Percentiles rank a stretch among this genome's conserved stretches.
phyloP scores from a whole-genome alignment of 352 stramenopile genomes.

The Phytophthora sp. region DNA sequence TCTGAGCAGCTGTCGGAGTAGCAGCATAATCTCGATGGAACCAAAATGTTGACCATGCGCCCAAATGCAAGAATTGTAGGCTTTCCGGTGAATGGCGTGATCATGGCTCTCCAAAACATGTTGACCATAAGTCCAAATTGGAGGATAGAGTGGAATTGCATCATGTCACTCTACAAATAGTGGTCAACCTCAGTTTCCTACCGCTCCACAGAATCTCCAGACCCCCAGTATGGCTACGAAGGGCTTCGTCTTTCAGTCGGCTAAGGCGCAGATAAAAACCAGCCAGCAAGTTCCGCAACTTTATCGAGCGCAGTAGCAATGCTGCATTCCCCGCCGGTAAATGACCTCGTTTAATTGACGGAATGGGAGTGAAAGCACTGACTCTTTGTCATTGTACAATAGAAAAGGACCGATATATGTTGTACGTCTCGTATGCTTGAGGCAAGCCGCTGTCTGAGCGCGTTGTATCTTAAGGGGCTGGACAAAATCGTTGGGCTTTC shows the following conservation, averaged over 20 bases:
- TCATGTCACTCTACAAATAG: too few species aligned
- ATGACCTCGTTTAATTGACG: background rate
- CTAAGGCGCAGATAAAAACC: conserved; percentile 19
- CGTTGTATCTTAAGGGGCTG: conserved; percentile 90
- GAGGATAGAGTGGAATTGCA: too few species aligned
- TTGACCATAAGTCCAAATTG: too few species aligned
- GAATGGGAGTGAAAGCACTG: too few species aligned
- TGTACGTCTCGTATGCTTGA: conserved; percentile 93
- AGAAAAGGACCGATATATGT: conserved; percentile 70
- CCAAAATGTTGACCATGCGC: too few species aligned
- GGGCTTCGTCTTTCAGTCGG: conserved; percentile 8
- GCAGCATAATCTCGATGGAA: too few species aligned
- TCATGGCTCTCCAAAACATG: too few species aligned
- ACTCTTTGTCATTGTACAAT: background rate
- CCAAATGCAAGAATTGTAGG: too few species aligned
- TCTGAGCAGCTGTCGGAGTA: too few species aligned
- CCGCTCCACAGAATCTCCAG: background rate
- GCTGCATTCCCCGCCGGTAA: conserved; percentile 33
- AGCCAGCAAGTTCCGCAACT: conserved; percentile 33
- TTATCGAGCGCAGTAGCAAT: conserved; percentile 27
- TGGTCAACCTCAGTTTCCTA: too few species aligned
- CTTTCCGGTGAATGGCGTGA: too few species aligned
- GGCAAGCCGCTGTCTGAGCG: conserved; percentile 57
- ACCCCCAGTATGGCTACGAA: conserved; percentile 3
- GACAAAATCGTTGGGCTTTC: conserved; percentile 87